phyloP scores from a whole-genome alignment of 2,329 filamentous ascomycete genomes.

The Colletotrichum somersetense region DNA sequence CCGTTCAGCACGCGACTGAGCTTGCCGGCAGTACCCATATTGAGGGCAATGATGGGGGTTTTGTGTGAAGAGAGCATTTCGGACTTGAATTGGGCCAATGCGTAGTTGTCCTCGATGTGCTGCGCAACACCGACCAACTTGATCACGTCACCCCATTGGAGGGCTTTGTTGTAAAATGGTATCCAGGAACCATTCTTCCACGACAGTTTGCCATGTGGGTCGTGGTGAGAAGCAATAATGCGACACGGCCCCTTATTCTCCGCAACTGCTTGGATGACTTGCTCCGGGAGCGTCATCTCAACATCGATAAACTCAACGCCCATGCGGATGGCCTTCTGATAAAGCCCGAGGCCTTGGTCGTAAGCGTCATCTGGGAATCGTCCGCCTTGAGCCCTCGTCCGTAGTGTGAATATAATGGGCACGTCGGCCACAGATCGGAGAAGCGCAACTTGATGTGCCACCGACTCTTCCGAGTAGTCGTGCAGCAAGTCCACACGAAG shows the following conservation, averaged over 20 bases:
- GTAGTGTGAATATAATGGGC: conserved; percentile 92
- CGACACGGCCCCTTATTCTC: conserved; percentile 78
- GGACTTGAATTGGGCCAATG: conserved; percentile 83
- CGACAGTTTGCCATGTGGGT: conserved; percentile 81
- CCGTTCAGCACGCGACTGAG: conserved; percentile 90
- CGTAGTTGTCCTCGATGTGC: conserved; percentile 86
- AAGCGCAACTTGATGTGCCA: conserved; percentile 84
- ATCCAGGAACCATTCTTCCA: conserved; percentile 97
- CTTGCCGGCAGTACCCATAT: conserved; percentile 92
- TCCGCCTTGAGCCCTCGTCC: conserved; percentile 88
- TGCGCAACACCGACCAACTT: conserved; percentile 90
- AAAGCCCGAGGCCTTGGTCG: conserved; percentile 80
- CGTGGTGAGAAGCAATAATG: conserved; percentile 96
- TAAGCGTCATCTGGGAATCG: conserved; percentile 83
- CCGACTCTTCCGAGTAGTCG: conserved; percentile 80
- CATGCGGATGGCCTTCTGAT: conserved; percentile 81
- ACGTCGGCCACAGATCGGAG: conserved; percentile 78
- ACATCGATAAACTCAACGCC: conserved; percentile 94
- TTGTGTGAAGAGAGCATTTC: conserved; percentile 80
- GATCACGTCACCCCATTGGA: conserved; percentile 92
- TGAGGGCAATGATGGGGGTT: conserved; percentile 91
- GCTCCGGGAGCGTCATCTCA: conserved; percentile 86
- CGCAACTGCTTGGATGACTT: conserved; percentile 77
- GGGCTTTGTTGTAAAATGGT: conserved; percentile 86
- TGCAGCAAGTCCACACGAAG: conserved; percentile 91